These are phyloP conservation scores for Myriangium duriaei DNA, from an alignment of 2,329 filamentous ascomycete species.

Conservation along the genomic window DNA sequence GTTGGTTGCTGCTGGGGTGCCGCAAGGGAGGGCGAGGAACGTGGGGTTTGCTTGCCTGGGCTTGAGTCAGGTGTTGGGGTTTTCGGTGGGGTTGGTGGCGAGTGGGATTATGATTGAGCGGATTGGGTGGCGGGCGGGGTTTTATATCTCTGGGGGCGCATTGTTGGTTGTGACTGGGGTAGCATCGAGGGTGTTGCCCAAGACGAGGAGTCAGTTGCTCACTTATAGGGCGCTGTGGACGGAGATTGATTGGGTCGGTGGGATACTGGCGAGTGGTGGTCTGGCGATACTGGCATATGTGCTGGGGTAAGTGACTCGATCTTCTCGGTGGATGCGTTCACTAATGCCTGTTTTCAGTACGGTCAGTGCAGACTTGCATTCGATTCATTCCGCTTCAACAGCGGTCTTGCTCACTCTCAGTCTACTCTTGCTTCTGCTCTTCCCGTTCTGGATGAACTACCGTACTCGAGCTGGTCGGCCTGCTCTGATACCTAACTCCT, in stretches of 20 bases:
- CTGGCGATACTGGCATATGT: constrained; percentile 37
- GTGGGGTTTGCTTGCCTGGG: not conserved
- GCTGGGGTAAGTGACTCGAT: constrained; percentile 33
- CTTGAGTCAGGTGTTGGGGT: not conserved
- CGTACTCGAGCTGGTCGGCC: constrained; percentile 33
- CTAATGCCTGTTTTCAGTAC: not conserved
- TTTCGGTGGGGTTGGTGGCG: not conserved
- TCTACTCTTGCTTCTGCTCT: not conserved
- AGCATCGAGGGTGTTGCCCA: not conserved
- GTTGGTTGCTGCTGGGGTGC: not conserved
- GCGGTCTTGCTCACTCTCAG: not conserved
- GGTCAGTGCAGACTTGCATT: too few species aligned
- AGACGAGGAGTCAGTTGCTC: too few species aligned
- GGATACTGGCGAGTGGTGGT: constrained; percentile 21
- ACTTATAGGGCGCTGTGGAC: not conserved
- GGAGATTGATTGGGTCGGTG: not conserved
- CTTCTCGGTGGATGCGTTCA: too few species aligned
- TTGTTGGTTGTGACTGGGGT: not conserved
- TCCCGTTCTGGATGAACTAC: constrained; percentile 9
- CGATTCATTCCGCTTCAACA: too few species aligned
- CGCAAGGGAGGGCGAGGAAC: not conserved
- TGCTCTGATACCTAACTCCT: constrained; percentile 47
- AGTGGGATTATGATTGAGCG: not conserved
- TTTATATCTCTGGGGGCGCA: not conserved
- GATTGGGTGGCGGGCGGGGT: not conserved